Conservation (phyloP, 2,329 filamentous ascomycete genomes). For the Neofusicoccum ribis region DNA sequence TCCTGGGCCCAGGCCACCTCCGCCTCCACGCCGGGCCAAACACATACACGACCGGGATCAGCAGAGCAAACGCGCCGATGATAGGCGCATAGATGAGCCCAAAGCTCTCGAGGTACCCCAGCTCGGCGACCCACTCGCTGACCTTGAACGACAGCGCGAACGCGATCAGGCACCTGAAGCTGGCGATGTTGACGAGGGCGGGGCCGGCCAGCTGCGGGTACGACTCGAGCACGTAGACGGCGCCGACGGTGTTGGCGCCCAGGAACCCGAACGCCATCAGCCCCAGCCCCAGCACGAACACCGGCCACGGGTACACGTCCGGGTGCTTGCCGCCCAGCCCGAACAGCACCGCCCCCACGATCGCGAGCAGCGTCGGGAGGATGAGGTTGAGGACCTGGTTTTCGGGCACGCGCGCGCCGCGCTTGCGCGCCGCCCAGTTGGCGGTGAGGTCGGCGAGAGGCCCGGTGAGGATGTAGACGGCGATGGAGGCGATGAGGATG, state of each 20-base stretch:
- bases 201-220: slow-evolving; percentile 34
- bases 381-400: slow-evolving; percentile 31
- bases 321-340: slow-evolving; percentile 28
- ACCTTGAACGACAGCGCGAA: slow-evolving; percentile 30
- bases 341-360: slow-evolving; percentile 30
- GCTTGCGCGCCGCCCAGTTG: slow-evolving; percentile 27
- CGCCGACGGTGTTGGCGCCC: slow-evolving; percentile 31
- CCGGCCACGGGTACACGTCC: slow-evolving; percentile 26
- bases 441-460: slow-evolving; percentile 28
- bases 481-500: slow-evolving; percentile 25
- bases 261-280: slow-evolving; percentile 33
- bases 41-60: slow-evolving; percentile 30
- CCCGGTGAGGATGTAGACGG: slow-evolving; percentile 27
- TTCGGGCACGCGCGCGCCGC: slow-evolving; percentile 30
- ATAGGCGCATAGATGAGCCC: slow-evolving; percentile 30
- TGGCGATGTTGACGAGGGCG: slow-evolving; percentile 33
- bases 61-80: slow-evolving; percentile 26
- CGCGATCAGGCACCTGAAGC: slow-evolving; percentile 32
- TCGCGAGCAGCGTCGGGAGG: slow-evolving; percentile 27
- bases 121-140: slow-evolving; percentile 29
- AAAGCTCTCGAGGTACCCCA: slow-evolving; percentile 30
- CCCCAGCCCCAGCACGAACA: slow-evolving; percentile 30
- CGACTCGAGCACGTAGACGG: slow-evolving; percentile 33
- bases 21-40: slow-evolving; percentile 18
- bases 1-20: slow-evolving; percentile 8